Conservation (phyloP, 441 rosid genomes). For the Adansonia madagascariensis region DNA sequence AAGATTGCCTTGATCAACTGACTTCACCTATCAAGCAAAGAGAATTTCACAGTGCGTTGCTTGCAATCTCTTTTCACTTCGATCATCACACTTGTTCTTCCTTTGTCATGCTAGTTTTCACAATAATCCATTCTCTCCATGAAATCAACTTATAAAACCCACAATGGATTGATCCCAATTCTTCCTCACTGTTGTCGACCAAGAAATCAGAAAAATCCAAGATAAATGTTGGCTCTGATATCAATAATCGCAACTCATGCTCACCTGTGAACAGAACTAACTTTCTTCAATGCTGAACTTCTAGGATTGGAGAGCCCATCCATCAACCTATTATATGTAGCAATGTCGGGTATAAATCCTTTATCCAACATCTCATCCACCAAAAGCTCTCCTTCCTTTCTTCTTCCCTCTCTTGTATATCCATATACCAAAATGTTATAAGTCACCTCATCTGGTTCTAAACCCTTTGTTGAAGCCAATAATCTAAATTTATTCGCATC, state of each 20-base stretch:
- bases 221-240: background rate
- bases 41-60: background rate
- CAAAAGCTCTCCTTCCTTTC: conserved; percentile 64
- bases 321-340: conserved; percentile 69
- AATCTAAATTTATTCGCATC: conserved; percentile 68
- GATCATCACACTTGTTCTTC: background rate
- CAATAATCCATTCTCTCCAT: background rate
- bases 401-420: conserved; percentile 52
- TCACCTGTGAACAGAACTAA: background rate
- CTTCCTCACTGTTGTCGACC: background rate
- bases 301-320: conserved; percentile 40
- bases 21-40: background rate
- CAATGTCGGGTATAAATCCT: conserved; percentile 69
- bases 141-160: background rate
- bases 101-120: background rate
- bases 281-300: background rate
- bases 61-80: background rate
- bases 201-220: background rate
- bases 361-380: conserved; percentile 86
- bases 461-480: conserved; percentile 66
- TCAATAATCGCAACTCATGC: background rate
- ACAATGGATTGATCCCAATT: background rate
- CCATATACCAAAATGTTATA: conserved; percentile 66
- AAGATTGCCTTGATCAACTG: conserved; percentile 2
- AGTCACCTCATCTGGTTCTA: conserved; percentile 55